Base-by-base conservation (phyloP, 208 protist species). In the Trypanosoma caninum region DNA sequence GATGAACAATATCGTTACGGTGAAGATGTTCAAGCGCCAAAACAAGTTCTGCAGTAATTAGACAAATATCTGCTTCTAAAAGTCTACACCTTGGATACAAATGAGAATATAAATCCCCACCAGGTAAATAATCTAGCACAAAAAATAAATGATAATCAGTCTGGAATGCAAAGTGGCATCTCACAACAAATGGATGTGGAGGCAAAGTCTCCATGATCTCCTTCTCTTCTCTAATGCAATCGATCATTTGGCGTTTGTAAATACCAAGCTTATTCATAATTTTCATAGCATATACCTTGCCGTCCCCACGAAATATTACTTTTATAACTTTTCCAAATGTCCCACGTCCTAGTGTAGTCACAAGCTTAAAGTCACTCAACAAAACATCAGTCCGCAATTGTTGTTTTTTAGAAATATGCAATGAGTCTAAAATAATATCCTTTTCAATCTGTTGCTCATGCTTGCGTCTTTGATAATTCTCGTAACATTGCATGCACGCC, bases 251-350 rank as follows among this genome's bases (percentile, higher is more conserved):
- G 28, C 85, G 74, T 56, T 89, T 74, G 58, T 86, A 73, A 48
- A 97, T 77, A n/a, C 75, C 81, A 11, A 72, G 60, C 63, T 96
- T 96, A 65, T 80, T 87, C 50, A 97, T 68, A 18, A 96, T 79
- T 69, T 97, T 97, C 88, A 97, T 95, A 8, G 93, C 93, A 65
- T 93, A 97, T 20, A 91, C 75, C 54, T 78, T 72, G 22, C 63
- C 72, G 13, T 69, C 79, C 7, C 73, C 61, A 61, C 69, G 69
- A 40, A 76, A 72, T 22, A 72, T 59, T 23, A 98, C 95, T 64
- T 97, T 94, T 25, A 97, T 82, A 20, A 98, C 97, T 38, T 96
- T 93, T n/a, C 94, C 95, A 66, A 98, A 97, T 35, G 89, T 93
- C 27, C 97, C 97, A 28, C 81, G 76, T 18, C 97, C 97, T 18